Base-by-base conservation (phyloP, 768 basidiomycete species). In the Kwoniella botswanensis region DNA sequence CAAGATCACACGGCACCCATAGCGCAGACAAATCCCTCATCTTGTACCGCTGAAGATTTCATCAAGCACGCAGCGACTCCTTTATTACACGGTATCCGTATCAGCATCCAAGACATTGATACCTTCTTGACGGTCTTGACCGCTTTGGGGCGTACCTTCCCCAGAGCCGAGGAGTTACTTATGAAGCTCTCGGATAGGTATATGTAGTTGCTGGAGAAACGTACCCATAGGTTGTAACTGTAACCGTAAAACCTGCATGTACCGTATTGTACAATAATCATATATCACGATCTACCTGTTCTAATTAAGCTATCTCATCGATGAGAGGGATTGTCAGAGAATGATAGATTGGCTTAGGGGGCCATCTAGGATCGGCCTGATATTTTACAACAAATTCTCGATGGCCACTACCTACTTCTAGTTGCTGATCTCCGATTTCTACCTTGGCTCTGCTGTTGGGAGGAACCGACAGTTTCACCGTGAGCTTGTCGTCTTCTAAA, bases 391-490 rank as follows among this genome's bases (percentile, higher is more conserved):
- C 26, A 4, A 18, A 63, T 43, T 52, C 29, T 29, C 44, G 44
- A 1, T 17, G 44, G 17, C 78, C 78, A 56, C 72, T 74, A 3
- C 78, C 78, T 15, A 79, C 35, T 26, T n/a, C 42, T 52, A 73
- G 75, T 3, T 70, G 60, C 17, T 67, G 50, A 9, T 74, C 78
- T 13, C 72, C 72, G 54, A 79, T 50, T 3, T 67, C 57, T 18
- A 79, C 68, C 17, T 62, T 42, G 1, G 74, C 78, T 18, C 67
- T 73, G 9, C 58, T 56, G 52, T 79, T 79, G 5, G 78, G 76
- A 13, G 78, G 78, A 5, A 79, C 74, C 2, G 21, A 24, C 10
- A 76, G 60, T 9, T 42, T 42, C 9, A 79, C 78, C 12, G 46
- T 18, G 15, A 76, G 55, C 42, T 60, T 41, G 11, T 72, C 69